A percentile compares a stretch with the other conserved stretches of the same genome.
Conservation (phyloP, 2,329 filamentous ascomycete species). For the Colletotrichum navitas region DNA sequence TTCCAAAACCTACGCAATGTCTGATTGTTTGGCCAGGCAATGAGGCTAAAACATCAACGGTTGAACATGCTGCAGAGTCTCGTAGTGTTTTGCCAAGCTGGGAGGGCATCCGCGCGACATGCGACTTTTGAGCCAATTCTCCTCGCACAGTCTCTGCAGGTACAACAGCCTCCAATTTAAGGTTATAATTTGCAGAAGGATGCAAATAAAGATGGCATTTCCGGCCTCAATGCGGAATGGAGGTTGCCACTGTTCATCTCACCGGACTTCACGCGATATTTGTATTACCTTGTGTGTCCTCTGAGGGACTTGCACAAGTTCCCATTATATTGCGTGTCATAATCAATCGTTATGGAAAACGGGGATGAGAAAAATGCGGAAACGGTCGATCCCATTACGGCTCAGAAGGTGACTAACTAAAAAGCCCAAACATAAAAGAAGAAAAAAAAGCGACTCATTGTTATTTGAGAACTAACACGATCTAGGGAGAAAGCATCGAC, state of each 20-base stretch:
- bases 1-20: neutral
- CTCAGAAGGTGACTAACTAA: neutral
- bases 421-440: neutral
- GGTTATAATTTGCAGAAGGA: neutral
- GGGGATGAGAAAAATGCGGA: slow-evolving; percentile 16
- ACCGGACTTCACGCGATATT: no score
- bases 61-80: no score
- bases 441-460: fast-evolving
- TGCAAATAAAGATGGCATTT: neutral
- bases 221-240: neutral
- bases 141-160: no score
- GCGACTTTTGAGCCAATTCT: neutral
- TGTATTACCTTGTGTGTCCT: no score
- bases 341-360: neutral
- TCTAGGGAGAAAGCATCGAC: slow-evolving; percentile 11
- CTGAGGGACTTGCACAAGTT: neutral
- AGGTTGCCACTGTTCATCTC: neutral
- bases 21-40: neutral
- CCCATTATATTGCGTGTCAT: neutral
- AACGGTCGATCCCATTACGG: slow-evolving; percentile 10
- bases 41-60: neutral
- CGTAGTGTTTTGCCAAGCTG: neutral
- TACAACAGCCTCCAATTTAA: neutral
- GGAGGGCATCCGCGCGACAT: neutral
- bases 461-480: neutral